Evolutionary conservation across 2,329 filamentous ascomycete genomes (phyloP).

Genomic region (Eutypa lata): DNA sequence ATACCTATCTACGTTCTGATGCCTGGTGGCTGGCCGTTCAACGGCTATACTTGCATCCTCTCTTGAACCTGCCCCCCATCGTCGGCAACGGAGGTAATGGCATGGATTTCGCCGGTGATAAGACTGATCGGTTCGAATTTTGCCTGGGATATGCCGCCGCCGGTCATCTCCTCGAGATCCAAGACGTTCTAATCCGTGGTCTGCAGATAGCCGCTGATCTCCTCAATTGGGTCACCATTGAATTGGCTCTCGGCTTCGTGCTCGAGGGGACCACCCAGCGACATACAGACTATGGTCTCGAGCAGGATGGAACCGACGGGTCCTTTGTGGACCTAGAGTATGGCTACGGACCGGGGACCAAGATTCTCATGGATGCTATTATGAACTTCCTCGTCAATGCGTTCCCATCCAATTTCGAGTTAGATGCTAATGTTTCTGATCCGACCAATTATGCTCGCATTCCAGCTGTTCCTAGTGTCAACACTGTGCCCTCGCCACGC

Average conservation of each 20-base stretch:
- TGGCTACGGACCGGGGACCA: conserved; percentile 53
- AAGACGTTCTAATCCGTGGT: conserved; percentile 53
- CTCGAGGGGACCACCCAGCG: conserved; percentile 40
- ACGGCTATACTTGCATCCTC: conserved; percentile 52
- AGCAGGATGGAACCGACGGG: conserved; percentile 12
- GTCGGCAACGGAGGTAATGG: conserved; percentile 26
- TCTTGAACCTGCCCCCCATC: conserved; percentile 37
- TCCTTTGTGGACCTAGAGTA: conserved; percentile 30
- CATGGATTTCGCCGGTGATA: conserved; percentile 34
- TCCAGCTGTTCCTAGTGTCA: conserved; percentile 39
- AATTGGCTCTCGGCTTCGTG: conserved; percentile 56
- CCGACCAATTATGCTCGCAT: conserved; percentile 38
- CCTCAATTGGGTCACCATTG: conserved; percentile 61
- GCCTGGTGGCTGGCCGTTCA: conserved; percentile 57
- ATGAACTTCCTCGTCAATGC: conserved; percentile 58
- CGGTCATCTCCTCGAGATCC: conserved; percentile 55
- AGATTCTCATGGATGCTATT: conserved; percentile 51
- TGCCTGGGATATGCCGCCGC: conserved; percentile 64
- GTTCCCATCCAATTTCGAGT: conserved; percentile 57
- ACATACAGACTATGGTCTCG: conserved; percentile 21
- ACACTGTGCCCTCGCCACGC: conserved; percentile 29
- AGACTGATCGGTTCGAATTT: conserved; percentile 46
- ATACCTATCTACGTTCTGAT: conserved; percentile 52
- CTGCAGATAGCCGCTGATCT: conserved; percentile 57
- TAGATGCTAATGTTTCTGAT: conserved; percentile 46